Base-by-base conservation (phyloP, 2,329 filamentous ascomycete species). In the Verticillium alfalfae region DNA sequence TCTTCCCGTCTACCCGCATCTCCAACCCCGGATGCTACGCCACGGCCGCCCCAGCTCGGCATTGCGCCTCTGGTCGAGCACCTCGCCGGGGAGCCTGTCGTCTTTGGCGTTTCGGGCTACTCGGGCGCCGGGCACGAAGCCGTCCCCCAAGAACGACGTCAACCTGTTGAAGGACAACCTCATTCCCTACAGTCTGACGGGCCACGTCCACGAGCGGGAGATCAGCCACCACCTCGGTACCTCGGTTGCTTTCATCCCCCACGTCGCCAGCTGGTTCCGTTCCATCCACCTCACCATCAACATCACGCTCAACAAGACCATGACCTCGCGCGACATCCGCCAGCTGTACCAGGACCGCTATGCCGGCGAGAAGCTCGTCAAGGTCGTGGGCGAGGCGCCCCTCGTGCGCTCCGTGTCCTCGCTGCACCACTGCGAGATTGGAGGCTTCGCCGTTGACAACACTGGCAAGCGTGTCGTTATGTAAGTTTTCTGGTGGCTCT, bases 281-380 rank as follows among this genome's bases (percentile, higher is more conserved):
- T 94, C 94, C 66, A 98, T 98, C 68, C 88, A 92, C 72, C 91
- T 93, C 76, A 94, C 93, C 45, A 93, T 98, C 75, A 93, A 88
- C 71, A 91, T 98, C 58, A 94, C 94, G 13, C 82, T 99, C 9
- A 89, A 89, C 71, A 84, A 94, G 76, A 84, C 86, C 64, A 96
- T 98, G 91, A 91, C 88, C 2, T 93, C 91, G 52, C 89, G 95
- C 59, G 93, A 98, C 73, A 92, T 99, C 68, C 88, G 95, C 65
- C 92, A 97, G 71, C 81, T 98, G 62, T 99, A 96, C 82, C 94
- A 98, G 77, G 94, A 98, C 70, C 87, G 94, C 31, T 99, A 97
- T 71, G 94, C 94, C 6, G 93, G 93, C 58, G 95, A 98, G 84
- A 94, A 93, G 78, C 87, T 99, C 16, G 89, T 99, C 73, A 97